Base-by-base conservation (phyloP, 106 monocot species). In the Dioscorea dumetorum region DNA sequence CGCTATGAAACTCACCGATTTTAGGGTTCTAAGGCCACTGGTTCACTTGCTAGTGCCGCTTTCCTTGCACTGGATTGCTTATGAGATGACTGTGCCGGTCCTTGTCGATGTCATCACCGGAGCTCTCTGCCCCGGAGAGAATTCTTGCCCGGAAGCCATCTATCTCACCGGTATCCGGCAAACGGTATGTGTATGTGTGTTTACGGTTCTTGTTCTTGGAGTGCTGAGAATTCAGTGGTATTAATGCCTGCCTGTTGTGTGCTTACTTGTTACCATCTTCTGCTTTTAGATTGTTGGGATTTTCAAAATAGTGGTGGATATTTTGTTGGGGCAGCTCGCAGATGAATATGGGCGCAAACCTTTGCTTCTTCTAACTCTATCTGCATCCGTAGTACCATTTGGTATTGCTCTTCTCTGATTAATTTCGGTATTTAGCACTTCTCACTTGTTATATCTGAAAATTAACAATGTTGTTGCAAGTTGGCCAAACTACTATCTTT, bases 21-120 rank as follows among this genome's bases (percentile, higher is more conserved):
- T 83, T 53, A 61, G 70, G 60, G 75, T 75, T 63, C 48, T 91
- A 74, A 57, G 67, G 32, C 91, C 87, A 21, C 52, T 87, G 72
- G 32, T 69, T 11, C 84, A 87, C 66, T 70, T 91, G 31, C 77
- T 91, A 54, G 77, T 87, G 17, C 64, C 87, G 17, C 72, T 91
- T 14, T 69, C 73, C 67, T 50, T 91, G 48, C 87, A 91, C 75
- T 87, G 91, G 87, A 73, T 85, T 20, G 84, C 84, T 0, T 81
- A 77, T 70, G 91, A 87, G 82, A 82, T 87, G 84, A 91, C 91
- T 4, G 87, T 91, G 14, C 80, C 87, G 15, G 82, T 87, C 48
- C 80, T 91, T 7, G 91, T 91, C 20, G 91, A 91, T 63, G 85
- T 87, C 66, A 82, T 70, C 54, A 73, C 91, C 16, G 20, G 74